Percentiles rank a stretch among this genome's conserved stretches.
Conservation (phyloP, 2,329 filamentous ascomycete species). For the Colletotrichum costaricense region DNA sequence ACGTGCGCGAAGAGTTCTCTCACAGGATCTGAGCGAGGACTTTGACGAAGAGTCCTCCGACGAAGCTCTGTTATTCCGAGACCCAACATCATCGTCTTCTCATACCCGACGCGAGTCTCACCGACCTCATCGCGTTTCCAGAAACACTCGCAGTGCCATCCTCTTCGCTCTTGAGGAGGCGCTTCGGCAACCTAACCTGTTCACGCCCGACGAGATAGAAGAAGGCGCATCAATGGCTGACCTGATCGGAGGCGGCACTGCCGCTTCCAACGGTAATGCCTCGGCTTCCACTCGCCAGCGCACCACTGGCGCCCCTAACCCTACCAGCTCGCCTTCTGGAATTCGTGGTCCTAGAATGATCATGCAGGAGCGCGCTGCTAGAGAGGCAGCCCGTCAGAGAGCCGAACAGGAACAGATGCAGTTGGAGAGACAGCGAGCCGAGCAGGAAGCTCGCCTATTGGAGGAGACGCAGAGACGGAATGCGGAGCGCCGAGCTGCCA, state of each 20-base stretch:
- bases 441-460: constrained; percentile 64
- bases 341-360: constrained; percentile 90
- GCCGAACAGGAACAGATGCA: constrained; percentile 73
- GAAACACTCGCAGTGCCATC: constrained; percentile 88
- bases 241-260: constrained; percentile 69
- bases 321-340: constrained; percentile 68
- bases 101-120: constrained; percentile 47
- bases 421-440: constrained; percentile 67
- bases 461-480: constrained; percentile 68
- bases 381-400: constrained; percentile 77
- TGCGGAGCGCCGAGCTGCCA: constrained; percentile 70
- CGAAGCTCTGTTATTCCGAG: constrained; percentile 39
- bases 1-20: constrained; percentile 51
- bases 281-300: constrained; percentile 51
- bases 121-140: constrained; percentile 76
- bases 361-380: constrained; percentile 85
- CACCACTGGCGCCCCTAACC: constrained; percentile 60
- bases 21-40: constrained; percentile 61
- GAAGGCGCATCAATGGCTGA: constrained; percentile 95
- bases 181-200: constrained; percentile 82
- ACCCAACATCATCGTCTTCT: constrained; percentile 42
- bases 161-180: constrained; percentile 93
- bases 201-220: constrained; percentile 87
- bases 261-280: constrained; percentile 67
- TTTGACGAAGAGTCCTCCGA: constrained; percentile 53